These are phyloP conservation scores for Phialemonium atrogriseum DNA, from an alignment of 2,329 filamentous ascomycete genomes.

Conservation along the genomic window DNA sequence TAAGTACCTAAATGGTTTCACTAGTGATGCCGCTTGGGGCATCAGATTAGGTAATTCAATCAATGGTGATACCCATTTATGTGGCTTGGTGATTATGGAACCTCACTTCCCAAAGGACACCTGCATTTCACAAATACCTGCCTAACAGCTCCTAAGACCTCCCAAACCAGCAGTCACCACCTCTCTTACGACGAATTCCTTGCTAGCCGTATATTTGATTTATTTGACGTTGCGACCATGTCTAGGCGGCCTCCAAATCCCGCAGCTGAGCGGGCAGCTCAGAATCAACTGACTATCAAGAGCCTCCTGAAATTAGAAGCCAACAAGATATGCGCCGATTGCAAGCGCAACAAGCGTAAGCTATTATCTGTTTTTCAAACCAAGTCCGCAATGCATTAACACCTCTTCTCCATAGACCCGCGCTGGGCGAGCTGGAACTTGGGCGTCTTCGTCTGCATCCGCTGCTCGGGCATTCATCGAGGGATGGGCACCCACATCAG, in stretches of 20 bases:
- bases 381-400: too few species aligned
- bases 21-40: too few species aligned
- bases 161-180: neutral
- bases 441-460: conserved; percentile 94
- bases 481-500: conserved; percentile 99
- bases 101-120: too few species aligned
- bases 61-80: too few species aligned
- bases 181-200: neutral
- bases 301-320: conserved; percentile 85
- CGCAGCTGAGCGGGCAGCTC: conserved; percentile 77
- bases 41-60: too few species aligned
- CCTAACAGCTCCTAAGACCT: too few species aligned
- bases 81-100: too few species aligned
- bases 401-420: conserved; percentile 78
- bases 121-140: too few species aligned
- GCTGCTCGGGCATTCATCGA: conserved; percentile 96
- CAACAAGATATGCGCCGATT: conserved; percentile 97
- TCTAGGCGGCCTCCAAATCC: conserved; percentile 71
- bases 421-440: conserved; percentile 99
- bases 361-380: too few species aligned
- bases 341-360: conserved; percentile 96
- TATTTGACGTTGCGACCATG: too few species aligned
- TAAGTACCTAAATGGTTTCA: too few species aligned
- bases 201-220: neutral
- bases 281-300: conserved; percentile 92